A percentile compares a stretch with the other conserved stretches of the same genome.
Conservation (phyloP, 768 basidiomycete species). For the Boletus rubropictus region DNA sequence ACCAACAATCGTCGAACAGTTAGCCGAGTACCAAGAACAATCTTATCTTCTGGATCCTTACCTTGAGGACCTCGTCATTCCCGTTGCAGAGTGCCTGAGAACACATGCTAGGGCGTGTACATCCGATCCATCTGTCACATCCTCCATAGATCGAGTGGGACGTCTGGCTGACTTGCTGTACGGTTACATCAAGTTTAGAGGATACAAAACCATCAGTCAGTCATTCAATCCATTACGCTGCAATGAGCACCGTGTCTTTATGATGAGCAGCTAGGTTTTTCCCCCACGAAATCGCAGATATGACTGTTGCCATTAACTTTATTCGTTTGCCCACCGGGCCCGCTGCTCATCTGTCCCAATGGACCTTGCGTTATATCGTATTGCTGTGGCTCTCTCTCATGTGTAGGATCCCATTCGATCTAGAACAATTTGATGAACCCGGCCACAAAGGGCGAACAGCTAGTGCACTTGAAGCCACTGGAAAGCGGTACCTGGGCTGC, state of each 20-base stretch:
- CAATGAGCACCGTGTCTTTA: slow-evolving; percentile 13
- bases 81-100: slow-evolving; percentile 64
- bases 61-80: slow-evolving; percentile 71
- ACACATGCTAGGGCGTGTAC: slow-evolving; percentile 42
- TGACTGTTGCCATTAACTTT: slow-evolving; percentile 68
- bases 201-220: slow-evolving; percentile 88
- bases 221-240: slow-evolving; percentile 15
- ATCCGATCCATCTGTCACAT: slow-evolving; percentile 18
- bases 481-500: slow-evolving; percentile 50
- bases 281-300: slow-evolving; percentile 83
- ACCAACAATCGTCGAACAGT: slow-evolving; percentile 38
- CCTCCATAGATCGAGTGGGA: slow-evolving; percentile 38
- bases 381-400: slow-evolving; percentile 93
- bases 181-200: slow-evolving; percentile 78
- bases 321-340: slow-evolving; percentile 45
- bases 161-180: slow-evolving; percentile 65
- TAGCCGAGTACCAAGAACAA: slow-evolving; percentile 89
- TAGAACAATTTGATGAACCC: slow-evolving; percentile 75
- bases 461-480: slow-evolving; percentile 48
- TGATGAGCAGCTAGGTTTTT: slow-evolving; percentile 74
- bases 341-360: slow-evolving; percentile 42
- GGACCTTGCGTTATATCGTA: slow-evolving; percentile 79
- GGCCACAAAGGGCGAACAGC: slow-evolving; percentile 51
- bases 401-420: slow-evolving; percentile 88
- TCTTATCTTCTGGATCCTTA: slow-evolving; percentile 88